A percentile compares a stretch with the other conserved stretches of the same genome.
Conservation (phyloP, 2,329 filamentous ascomycete genomes). For the Fonsecaea pedrosoi region DNA sequence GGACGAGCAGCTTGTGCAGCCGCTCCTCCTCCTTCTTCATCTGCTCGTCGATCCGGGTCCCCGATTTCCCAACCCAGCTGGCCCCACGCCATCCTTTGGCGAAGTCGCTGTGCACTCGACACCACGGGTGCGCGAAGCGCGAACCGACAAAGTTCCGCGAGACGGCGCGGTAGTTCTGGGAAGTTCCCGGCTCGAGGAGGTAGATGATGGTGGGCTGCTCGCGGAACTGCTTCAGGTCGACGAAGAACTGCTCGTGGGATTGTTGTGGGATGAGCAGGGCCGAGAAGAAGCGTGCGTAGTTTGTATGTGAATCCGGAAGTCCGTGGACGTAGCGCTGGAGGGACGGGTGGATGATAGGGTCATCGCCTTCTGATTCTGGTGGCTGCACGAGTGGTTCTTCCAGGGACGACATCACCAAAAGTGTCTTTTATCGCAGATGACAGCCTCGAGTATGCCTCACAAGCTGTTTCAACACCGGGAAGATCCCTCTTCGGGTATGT, state of each 20-base stretch:
- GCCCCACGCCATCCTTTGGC: constrained; percentile 26
- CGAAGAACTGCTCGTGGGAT: constrained; percentile 36
- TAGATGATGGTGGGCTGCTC: constrained; percentile 32
- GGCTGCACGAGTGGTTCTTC: neutral
- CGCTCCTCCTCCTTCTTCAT: constrained; percentile 36
- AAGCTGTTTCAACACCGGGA: neutral
- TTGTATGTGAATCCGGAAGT: constrained; percentile 32
- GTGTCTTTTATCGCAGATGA: neutral
- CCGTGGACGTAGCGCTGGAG: constrained; percentile 34
- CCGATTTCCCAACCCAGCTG: constrained; percentile 25
- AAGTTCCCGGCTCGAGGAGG: constrained; percentile 27
- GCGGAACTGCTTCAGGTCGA: constrained; percentile 38
- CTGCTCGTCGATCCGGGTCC: constrained; percentile 24
- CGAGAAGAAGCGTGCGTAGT: constrained; percentile 39
- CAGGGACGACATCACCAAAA: constrained; percentile 5
- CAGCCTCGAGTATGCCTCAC: neutral
- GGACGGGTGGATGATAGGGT: constrained; percentile 26
- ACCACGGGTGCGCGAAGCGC: constrained; percentile 40
- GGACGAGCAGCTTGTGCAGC: constrained; percentile 39
- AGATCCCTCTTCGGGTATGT: neutral
- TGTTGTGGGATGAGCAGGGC: constrained; percentile 36
- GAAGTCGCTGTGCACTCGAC: constrained; percentile 31
- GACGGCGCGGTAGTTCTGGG: constrained; percentile 30
- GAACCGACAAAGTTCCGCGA: constrained; percentile 33
- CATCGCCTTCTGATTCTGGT: constrained; percentile 22